Evolutionary conservation across 495 filamentous ascomycete genomes (phyloP).

Genomic region (Xylaria curta): DNA sequence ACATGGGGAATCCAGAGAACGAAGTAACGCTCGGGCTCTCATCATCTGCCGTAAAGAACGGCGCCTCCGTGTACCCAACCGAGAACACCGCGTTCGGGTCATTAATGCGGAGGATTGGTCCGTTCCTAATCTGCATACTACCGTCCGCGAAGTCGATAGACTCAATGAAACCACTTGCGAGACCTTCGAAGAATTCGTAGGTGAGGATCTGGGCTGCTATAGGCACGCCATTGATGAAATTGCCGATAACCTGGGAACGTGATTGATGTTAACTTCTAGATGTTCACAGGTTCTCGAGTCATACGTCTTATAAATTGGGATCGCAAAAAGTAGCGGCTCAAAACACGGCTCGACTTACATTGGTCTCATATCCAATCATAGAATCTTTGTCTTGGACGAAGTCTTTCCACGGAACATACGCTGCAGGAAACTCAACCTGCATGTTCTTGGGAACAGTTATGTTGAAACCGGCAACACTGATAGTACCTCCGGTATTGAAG

Average conservation of each 20-base stretch:
- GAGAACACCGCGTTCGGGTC: constrained; percentile 50
- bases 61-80: constrained; percentile 34
- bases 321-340: background rate
- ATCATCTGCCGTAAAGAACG: constrained; percentile 49
- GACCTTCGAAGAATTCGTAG: constrained; percentile 39
- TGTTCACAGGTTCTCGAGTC: background rate
- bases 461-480: constrained; percentile 46
- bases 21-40: constrained; percentile 46
- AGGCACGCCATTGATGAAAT: constrained; percentile 41
- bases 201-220: constrained; percentile 48
- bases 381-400: constrained; percentile 36
- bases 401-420: constrained; percentile 47
- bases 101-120: constrained; percentile 49
- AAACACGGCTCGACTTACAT: constrained; percentile 28
- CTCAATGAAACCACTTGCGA: constrained; percentile 45
- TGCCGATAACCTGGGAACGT: constrained; percentile 40
- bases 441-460: constrained; percentile 51
- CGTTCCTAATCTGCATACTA: constrained; percentile 42
- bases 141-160: constrained; percentile 38
- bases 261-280: background rate
- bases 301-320: background rate
- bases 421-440: constrained; percentile 47
- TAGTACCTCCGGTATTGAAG: constrained; percentile 48
- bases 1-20: constrained; percentile 53
- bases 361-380: constrained; percentile 42